These are phyloP conservation scores for Uronychia setigera DNA, from an alignment of 73 alveolate genomes.

Conservation along the genomic window DNA sequence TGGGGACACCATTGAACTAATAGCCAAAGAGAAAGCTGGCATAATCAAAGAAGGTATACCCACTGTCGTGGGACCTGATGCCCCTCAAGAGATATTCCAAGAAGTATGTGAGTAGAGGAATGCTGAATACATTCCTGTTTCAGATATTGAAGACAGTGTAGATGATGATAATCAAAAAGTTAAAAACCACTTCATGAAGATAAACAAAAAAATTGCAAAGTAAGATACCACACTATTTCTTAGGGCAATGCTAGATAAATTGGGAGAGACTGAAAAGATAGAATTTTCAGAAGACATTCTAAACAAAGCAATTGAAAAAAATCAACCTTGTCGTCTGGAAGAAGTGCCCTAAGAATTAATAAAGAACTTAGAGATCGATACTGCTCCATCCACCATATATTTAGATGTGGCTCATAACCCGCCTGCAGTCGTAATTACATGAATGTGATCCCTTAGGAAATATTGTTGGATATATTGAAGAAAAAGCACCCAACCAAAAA, in stretches of 20 bases:
- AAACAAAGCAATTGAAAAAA: background rate
- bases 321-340: conserved; percentile 18
- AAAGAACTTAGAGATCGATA: background rate
- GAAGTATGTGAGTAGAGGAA: background rate
- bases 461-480: background rate
- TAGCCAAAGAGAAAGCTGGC: conserved; percentile 88
- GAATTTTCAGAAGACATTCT: conserved; percentile 1
- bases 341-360: background rate
- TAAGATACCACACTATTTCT: background rate
- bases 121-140: conserved; percentile 10
- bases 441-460: background rate
- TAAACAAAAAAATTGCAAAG: background rate
- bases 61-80: conserved; percentile 76
- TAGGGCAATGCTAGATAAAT: background rate
- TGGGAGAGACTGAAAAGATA: background rate
- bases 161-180: background rate
- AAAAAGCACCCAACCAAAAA: background rate
- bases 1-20: conserved; percentile 81
- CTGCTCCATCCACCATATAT: background rate
- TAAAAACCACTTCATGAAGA: background rate
- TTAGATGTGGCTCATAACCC: conserved; percentile 40
- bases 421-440: conserved; percentile 20
- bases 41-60: conserved; percentile 79
- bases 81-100: background rate
- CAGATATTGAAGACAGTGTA: background rate